Evolutionary conservation across 768 basidiomycete genomes (phyloP), one percentile per base, ranked within the genome.

Genomic region (Hygrocybe punicea): DNA sequence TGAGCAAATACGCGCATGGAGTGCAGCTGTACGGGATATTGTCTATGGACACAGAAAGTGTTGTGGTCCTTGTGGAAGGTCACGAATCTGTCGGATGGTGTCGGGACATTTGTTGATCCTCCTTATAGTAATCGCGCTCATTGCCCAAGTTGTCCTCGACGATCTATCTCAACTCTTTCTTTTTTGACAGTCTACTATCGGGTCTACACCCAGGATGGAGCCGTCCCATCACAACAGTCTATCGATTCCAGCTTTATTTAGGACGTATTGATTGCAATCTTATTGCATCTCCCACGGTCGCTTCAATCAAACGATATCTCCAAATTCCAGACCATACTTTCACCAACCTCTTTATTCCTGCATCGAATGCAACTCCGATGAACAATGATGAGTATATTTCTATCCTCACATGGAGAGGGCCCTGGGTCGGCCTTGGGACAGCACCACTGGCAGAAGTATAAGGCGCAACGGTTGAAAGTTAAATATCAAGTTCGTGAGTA

Each of bases 111-210:
- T n/a, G n/a, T n/a, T n/a, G n/a, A n/a, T n/a, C n/a, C n/a, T n/a
- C n/a, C n/a, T n/a, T n/a, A n/a, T n/a, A n/a, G n/a, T n/a, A n/a
- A n/a, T n/a, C n/a, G n/a, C n/a, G n/a, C n/a, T n/a, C n/a, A n/a
- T n/a, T n/a, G n/a, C n/a, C n/a, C n/a, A n/a, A n/a, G n/a, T n/a
- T n/a, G n/a, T n/a, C n/a, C n/a, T n/a, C n/a, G n/a, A n/a, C n/a
- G n/a, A n/a, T n/a, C n/a, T n/a, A n/a, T n/a, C n/a, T n/a, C n/a
- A n/a, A n/a, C n/a, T n/a, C n/a, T n/a, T n/a, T n/a, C n/a, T n/a
- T n/a, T n/a, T n/a, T n/a, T n/a, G n/a, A n/a, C 29, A 62, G 61
- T 62, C 2, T 57, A 59, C 36, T 62, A 62, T 39, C 55, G 61
- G 2, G 29, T 62, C 37, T 59, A 57, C 46, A 4, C 16, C 9